Base-by-base conservation (phyloP, 2,329 filamentous ascomycete genomes). In the Fonsecaea nubica region DNA sequence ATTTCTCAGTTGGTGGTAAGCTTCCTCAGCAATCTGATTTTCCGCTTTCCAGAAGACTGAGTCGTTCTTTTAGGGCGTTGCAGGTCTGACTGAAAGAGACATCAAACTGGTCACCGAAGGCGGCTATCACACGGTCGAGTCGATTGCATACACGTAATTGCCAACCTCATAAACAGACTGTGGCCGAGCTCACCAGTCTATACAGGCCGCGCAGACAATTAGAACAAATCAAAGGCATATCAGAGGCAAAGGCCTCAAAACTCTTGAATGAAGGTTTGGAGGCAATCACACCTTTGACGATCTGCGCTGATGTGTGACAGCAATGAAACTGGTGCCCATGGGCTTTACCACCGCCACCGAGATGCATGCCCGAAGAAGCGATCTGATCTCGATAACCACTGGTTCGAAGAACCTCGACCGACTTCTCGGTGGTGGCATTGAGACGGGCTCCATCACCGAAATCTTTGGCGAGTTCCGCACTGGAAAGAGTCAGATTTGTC, bases 311-410 rank as follows among this genome's bases (percentile, higher is more conserved):
- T 45, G 4, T 48, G 56, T 32, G 32, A 50, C 72, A 96, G 94
- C 94, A 33, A 93, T 93, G 1, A 99, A 97, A 79, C 86, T 98
- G 59, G 95, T 99, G 0, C 95, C 95, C 0, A 97, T 99, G 93
- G 95, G 95, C 50, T 99, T 99, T 77, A 99, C 96, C 1, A 99
- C 95, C 0, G 95, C 95, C 3, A 99, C 95, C 0, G 96, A 99
- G 80, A 99, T 99, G 93, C 96, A 99, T 77, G 92, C 94, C 74
- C 90, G 95, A 71, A 89, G 96, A 78, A 97, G 93, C 79, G 95
- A 98, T 80, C 87, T 99, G 66, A 99, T 99, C 72, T 97, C 93
- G 13, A 97, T 99, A 72, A 97, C 95, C 3, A 99, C 95, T 2
- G 95, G 96, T 65, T 98, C 95, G 8, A 99, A 99, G 81, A 93